Percentiles rank a stretch among this genome's conserved stretches.
Conservation (phyloP, 1,284 basidiomycete genomes). For the Trametes versicolor region DNA sequence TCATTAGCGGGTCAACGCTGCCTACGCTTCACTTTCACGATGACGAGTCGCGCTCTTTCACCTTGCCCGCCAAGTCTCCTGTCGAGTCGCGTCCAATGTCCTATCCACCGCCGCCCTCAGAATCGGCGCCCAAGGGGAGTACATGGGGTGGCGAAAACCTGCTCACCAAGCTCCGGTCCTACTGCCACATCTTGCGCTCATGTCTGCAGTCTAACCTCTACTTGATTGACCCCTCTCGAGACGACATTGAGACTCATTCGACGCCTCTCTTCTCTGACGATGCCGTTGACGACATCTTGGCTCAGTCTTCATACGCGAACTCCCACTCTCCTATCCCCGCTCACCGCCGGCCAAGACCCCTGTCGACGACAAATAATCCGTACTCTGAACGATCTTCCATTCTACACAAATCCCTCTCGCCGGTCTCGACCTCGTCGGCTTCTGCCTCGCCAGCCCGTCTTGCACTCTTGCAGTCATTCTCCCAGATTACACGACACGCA, state of each 20-base stretch:
- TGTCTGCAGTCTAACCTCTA: constrained; percentile 85
- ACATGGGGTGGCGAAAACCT: constrained; percentile 91
- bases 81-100: constrained; percentile 51
- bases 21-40: constrained; percentile 97
- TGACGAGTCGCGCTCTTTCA: constrained; percentile 88
- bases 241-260: constrained; percentile 91
- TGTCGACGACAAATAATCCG: constrained; percentile 62
- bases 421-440: constrained; percentile 52
- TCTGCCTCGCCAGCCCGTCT: constrained; percentile 74
- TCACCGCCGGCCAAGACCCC: constrained; percentile 77
- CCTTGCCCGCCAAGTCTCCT: constrained; percentile 57
- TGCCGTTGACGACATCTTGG: constrained; percentile 84
- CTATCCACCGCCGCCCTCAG: constrained; percentile 71
- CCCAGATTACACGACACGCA: constrained; percentile 89
- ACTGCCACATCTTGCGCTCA: constrained; percentile 81
- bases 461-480: constrained; percentile 86
- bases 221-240: constrained; percentile 90
- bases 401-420: constrained; percentile 76
- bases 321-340: constrained; percentile 86
- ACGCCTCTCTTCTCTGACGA: constrained; percentile 83
- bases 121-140: constrained; percentile 48
- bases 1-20: constrained; percentile 89
- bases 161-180: constrained; percentile 73
- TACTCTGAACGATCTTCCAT: constrained; percentile 79
- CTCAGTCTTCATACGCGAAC: constrained; percentile 77